Percentiles rank a stretch among this genome's conserved stretches.
These are phyloP conservation scores for Thraustotheca clavata DNA, from an alignment of 352 stramenopile genomes.

Conservation along the genomic window DNA sequence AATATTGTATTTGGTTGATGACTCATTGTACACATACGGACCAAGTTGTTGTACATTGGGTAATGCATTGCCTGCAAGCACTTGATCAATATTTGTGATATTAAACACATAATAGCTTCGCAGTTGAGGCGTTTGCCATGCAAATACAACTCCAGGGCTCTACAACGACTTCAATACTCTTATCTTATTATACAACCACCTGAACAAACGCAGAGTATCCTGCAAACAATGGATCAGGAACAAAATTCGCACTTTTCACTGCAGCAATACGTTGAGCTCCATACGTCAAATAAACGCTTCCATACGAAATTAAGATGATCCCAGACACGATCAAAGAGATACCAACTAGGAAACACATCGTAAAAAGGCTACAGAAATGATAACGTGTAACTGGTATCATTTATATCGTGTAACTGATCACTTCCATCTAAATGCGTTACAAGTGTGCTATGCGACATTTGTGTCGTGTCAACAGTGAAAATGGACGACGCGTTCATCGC, in stretches of 20 bases:
- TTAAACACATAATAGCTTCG: conserved; percentile 67
- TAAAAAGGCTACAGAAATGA: too few relatives aligned
- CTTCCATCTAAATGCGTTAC: too few relatives aligned
- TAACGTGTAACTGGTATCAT: too few relatives aligned
- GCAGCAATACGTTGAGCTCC: background rate
- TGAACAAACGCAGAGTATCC: conserved; percentile 5
- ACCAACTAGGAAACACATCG: conserved; percentile 6
- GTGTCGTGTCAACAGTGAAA: background rate
- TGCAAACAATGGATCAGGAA: background rate
- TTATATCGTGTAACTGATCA: too few relatives aligned
- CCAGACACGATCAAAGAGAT: background rate
- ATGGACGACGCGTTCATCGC: background rate
- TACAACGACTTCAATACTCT: conserved; percentile 27
- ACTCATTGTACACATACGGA: conserved; percentile 62
- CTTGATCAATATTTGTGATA: conserved; percentile 41
- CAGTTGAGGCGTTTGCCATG: conserved; percentile 37
- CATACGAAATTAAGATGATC: conserved; percentile 8
- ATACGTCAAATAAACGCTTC: conserved; percentile 1
- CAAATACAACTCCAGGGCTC: conserved; percentile 38
- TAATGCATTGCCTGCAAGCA: conserved; percentile 28
- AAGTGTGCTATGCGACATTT: too few relatives aligned
- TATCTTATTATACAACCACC: background rate
- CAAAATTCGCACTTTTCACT: background rate
- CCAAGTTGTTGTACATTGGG: conserved; percentile 43
- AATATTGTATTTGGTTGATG: conserved; percentile 47